Evolutionary conservation across 106 monocot genomes (phyloP).

Genomic region (Hemerocallis citrina): DNA sequence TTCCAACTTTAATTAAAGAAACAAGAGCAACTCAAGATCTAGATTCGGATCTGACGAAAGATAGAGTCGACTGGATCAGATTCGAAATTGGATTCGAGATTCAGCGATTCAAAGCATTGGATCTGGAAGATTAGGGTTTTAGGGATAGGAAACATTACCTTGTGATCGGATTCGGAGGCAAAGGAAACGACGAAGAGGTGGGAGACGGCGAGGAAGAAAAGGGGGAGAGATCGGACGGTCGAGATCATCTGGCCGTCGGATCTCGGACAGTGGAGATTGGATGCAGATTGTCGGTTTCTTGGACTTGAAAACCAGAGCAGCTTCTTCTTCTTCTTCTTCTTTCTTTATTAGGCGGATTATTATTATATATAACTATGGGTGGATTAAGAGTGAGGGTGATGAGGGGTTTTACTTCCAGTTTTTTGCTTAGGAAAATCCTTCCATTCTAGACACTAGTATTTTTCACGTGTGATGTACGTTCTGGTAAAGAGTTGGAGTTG

Average conservation of each 20-base stretch:
- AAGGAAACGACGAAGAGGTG: constrained; percentile 20
- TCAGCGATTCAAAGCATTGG: neutral
- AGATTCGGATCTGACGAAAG: neutral
- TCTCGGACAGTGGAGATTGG: constrained; percentile 5
- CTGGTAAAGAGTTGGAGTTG: too few species aligned
- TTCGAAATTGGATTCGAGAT: neutral
- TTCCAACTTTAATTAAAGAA: neutral
- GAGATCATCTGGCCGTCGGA: constrained; percentile 33
- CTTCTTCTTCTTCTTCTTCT: too few species aligned
- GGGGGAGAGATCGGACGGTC: constrained; percentile 20
- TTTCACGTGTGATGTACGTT: too few species aligned
- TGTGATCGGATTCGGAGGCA: constrained; percentile 23
- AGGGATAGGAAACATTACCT: constrained; percentile 8
- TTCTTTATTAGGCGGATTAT: too few species aligned
- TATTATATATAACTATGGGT: too few species aligned
- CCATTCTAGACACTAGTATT: too few species aligned
- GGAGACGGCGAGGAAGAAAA: constrained; percentile 6
- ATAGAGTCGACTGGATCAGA: neutral
- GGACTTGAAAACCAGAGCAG: too few species aligned
- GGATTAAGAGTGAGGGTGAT: too few species aligned
- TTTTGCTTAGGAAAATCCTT: too few species aligned
- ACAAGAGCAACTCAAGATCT: too few species aligned
- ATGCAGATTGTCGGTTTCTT: too few species aligned
- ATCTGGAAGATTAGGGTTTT: neutral
- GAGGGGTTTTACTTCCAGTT: too few species aligned